Conservation (phyloP, 1,284 basidiomycete genomes). For the Melampsora americana region DNA sequence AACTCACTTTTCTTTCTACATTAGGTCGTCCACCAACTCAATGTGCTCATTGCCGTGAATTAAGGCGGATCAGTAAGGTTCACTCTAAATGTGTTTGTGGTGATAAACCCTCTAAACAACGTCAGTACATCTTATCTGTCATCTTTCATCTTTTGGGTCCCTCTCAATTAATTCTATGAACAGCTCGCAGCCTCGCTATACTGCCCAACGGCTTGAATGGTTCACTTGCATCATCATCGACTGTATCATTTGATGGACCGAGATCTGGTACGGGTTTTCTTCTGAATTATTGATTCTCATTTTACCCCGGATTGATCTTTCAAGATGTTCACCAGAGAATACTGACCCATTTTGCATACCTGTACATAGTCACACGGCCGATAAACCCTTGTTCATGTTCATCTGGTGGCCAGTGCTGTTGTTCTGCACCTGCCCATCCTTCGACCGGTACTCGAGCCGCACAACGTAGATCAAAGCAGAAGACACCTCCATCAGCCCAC, state of each 20-base stretch:
- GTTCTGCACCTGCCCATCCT: conserved; percentile 16
- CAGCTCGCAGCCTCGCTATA: conserved; percentile 14
- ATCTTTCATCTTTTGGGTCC: too few relatives aligned
- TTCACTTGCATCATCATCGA: background rate
- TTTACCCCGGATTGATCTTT: background rate
- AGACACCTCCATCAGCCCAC: background rate
- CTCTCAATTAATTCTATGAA: too few relatives aligned
- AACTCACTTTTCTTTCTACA: background rate
- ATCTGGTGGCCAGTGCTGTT: conserved; percentile 16
- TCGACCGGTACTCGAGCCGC: background rate
- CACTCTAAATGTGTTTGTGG: conserved; percentile 33
- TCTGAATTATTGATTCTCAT: too few relatives aligned
- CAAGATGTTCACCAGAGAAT: background rate
- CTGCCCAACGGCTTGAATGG: conserved; percentile 22
- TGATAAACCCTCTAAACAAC: background rate
- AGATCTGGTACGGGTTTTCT: too few relatives aligned
- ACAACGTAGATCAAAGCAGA: background rate
- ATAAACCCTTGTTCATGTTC: conserved; percentile 24
- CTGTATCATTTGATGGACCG: background rate
- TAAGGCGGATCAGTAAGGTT: conserved; percentile 22
- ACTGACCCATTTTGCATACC: background rate
- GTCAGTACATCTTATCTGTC: conserved; percentile 15
- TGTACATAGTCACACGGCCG: background rate
- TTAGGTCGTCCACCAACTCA: conserved; percentile 35
- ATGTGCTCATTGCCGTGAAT: conserved; percentile 33